Evolutionary conservation across 164 flowering plant species (phyloP), one percentile per base, ranked within the genome.

Genomic region (Stephania cephalantha): DNA sequence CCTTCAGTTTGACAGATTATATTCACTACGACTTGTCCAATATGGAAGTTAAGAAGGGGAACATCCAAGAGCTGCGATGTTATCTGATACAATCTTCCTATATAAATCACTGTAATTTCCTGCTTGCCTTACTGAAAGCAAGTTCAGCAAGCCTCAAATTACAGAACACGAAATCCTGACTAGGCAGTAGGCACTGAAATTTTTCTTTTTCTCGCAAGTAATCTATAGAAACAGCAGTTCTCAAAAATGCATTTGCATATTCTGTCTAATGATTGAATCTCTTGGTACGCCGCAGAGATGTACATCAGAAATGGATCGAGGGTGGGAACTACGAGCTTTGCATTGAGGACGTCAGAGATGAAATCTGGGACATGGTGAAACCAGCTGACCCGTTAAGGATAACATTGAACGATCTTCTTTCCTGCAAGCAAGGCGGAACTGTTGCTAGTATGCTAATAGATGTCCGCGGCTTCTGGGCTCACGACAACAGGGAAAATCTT

Each of bases 301-400:
- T 95, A 46, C 99, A 95, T 77, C 95, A 90, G 79, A 95, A 95
- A 82, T 95, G 99, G 99, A 95, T 93, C 4, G 99, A 93, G 77
- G 99, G 97, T 45, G 97, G 99, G n/a, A 95, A 95, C 84, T 93
- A 95, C 74, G 97, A 95, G 77, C 77, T 95, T 61, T 93, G 97
- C 50, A 95, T 95, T 4, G 99, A 95, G 78, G 97, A 95, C 75
- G 97, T 93, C 35, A 87, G 97, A 79, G 97, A 95, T 81, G 99
- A 95, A 75, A 91, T 95, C 46, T 95, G 99, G 99, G 99, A 95
- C 79, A 95, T 95, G 99, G 99, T 95, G 70, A 95, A 93, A 84
- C 97, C 99, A 52, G 86, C 78, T 20, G 98, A 95, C 73, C 91
- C 93, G 3, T 78, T 95, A 61, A 86, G 75, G 81, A 90, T 95